These are phyloP conservation scores for Williopsis jadinii DNA, from an alignment of 1,139 yeast species.

Conservation along the genomic window DNA sequence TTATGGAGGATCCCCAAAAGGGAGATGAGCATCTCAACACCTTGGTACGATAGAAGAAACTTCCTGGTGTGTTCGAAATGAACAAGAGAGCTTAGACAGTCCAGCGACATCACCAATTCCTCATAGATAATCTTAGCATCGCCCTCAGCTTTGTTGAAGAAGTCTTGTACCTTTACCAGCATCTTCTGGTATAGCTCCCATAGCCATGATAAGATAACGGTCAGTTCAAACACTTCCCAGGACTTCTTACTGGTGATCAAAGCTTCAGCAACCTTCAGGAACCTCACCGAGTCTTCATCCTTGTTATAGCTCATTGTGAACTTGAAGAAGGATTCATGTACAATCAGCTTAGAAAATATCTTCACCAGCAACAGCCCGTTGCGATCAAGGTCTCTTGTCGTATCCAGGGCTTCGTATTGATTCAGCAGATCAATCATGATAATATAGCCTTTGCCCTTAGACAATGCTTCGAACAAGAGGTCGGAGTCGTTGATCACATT, in stretches of 20 bases:
- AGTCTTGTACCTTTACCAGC: constrained; percentile 16
- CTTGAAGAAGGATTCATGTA: constrained; percentile 32
- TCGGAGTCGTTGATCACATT: constrained; percentile 11
- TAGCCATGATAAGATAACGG: constrained; percentile 50
- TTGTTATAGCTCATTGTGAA: constrained; percentile 17
- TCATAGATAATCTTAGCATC: constrained; percentile 19
- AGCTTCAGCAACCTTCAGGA: constrained; percentile 32
- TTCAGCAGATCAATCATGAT: constrained; percentile 8
- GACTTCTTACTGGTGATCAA: constrained; percentile 41
- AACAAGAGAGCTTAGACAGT: constrained; percentile 45
- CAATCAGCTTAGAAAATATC: constrained; percentile 20
- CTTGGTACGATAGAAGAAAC: constrained; percentile 44
- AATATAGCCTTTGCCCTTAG: constrained; percentile 13
- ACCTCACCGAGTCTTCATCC: constrained; percentile 15
- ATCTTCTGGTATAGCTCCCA: constrained; percentile 32
- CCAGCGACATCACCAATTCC: constrained; percentile 31
- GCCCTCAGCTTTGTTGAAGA: constrained; percentile 20
- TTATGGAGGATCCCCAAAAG: constrained; percentile 44
- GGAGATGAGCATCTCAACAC: constrained; percentile 37
- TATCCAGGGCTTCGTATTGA: constrained; percentile 18
- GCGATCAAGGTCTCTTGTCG: constrained; percentile 12
- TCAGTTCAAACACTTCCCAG: constrained; percentile 48
- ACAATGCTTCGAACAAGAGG: constrained; percentile 11
- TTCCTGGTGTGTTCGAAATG: constrained; percentile 46
- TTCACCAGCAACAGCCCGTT: constrained; percentile 11